Evolutionary conservation across 306 rosid species (phyloP).

Genomic region (Bauhinia variegata): DNA sequence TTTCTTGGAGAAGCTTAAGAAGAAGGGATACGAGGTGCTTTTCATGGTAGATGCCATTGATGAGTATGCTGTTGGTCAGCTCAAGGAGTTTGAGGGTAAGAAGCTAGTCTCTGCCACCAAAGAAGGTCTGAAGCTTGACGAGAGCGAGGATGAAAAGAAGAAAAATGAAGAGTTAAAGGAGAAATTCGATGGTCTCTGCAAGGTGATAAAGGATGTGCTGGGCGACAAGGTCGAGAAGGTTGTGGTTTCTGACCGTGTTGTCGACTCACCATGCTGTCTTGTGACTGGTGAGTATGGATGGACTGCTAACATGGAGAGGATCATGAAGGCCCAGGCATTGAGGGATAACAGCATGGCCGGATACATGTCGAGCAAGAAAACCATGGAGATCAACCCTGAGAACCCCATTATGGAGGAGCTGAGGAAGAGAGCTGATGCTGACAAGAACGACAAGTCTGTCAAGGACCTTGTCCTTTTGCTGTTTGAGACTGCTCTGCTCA

Average conservation of each 20-base stretch:
- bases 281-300: constrained; percentile 96
- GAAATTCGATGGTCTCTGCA: constrained; percentile 82
- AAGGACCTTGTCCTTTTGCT: constrained; percentile 90
- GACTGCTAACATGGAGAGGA: constrained; percentile 98
- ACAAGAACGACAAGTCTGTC: constrained; percentile 91
- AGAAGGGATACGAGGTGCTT: constrained; percentile 82
- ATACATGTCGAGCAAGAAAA: constrained; percentile 94
- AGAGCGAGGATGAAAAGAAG: constrained; percentile 79
- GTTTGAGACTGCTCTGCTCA: constrained; percentile 86
- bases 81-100: constrained; percentile 92
- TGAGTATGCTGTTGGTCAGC: constrained; percentile 89
- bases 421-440: constrained; percentile 80
- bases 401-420: constrained; percentile 96
- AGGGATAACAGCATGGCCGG: constrained; percentile 96
- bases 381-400: constrained; percentile 95
- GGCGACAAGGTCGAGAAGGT: constrained; percentile 95
- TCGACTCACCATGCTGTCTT: constrained; percentile 87
- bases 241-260: constrained; percentile 90
- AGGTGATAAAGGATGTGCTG: constrained; percentile 88
- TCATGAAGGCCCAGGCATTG: constrained; percentile 93
- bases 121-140: constrained; percentile 88
- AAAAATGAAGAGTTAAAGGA: constrained; percentile 66
- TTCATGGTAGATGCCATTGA: constrained; percentile 96
- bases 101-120: constrained; percentile 91
- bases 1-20: constrained; percentile 86